Evolutionary conservation across 306 rosid species (phyloP), one percentile per base, ranked within the genome.

Genomic region (Prunus armeniaca): DNA sequence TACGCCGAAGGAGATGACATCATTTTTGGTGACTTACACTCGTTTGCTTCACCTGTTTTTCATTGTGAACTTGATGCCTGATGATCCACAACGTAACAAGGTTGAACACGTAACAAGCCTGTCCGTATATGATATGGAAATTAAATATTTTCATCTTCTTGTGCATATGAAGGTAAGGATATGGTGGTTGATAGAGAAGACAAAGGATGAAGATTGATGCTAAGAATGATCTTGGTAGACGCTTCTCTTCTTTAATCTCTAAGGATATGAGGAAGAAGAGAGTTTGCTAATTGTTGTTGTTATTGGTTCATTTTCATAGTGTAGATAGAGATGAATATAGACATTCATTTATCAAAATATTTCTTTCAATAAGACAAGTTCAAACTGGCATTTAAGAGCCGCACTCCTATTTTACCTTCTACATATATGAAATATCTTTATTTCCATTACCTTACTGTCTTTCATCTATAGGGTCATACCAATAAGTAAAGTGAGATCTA

Each of bases 1-100:
- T 81, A 79, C 52, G 34, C 74, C 1, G 95, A 87, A 32, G 84
- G 78, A 68, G 91, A 94, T 74, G 97, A 91, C 73, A 67, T 81
- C 63, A 88, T 94, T 60, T 94, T 94, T 58, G 93, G 93, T 67
- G 93, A 81, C 15, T 76, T 90, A 15, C 80, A 72, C 56, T 82
- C 93, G 0, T 73, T 91, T 28, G 74, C 70, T 49, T 80, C 91
- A 5, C 83, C 96, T 46, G 74, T 86, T 77, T 94, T 94, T 85
- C 87, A 89, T 28, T 89, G 65, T 60, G 97, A 79, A 74, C 89
- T 93, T 22, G 92, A 88, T 82, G 87, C 83, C 72, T 86, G 10
- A 60, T 25, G 65, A 60, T 60, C 32, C 10, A 2, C 34, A 58
- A 24, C 24, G 65, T 38, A 38, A 38, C 9, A 13, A 55, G 24